Conservation (phyloP, 352 stramenopile genomes). For the Elongisporangium undulatum region DNA sequence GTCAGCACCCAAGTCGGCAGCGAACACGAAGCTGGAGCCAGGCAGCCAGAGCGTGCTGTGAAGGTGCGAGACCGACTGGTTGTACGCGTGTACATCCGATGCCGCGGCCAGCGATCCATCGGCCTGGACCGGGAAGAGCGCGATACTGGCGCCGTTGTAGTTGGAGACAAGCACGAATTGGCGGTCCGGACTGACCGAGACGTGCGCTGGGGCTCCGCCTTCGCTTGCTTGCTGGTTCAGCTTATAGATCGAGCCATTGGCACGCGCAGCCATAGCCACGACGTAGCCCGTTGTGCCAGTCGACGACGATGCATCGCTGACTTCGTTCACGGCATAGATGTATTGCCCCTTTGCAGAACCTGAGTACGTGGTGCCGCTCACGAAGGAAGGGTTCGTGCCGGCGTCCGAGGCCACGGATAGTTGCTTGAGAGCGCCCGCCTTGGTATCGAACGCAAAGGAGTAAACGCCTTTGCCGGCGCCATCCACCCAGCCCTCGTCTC, state of each 20-base stretch:
- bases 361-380: conserved; percentile 10
- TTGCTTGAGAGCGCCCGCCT: conserved; percentile 28
- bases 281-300: conserved; percentile 6
- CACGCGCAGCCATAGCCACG: background rate
- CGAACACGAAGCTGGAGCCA: background rate
- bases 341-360: background rate
- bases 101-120: background rate
- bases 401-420: conserved; percentile 23
- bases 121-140: background rate
- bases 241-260: background rate
- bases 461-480: conserved; percentile 62
- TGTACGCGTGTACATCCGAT: background rate
- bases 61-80: conserved; percentile 3
- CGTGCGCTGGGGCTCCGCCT: background rate
- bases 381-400: conserved; percentile 37
- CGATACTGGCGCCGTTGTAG: background rate
- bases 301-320: background rate
- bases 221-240: background rate
- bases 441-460: conserved; percentile 46
- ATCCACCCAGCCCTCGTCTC: conserved; percentile 64
- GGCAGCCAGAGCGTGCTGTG: conserved; percentile 1
- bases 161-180: background rate
- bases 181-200: background rate
- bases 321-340: conserved; percentile 21
- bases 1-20: background rate